A percentile compares a stretch with the other conserved stretches of the same genome.
Evolutionary conservation across 2,329 filamentous ascomycete genomes (phyloP).

Genomic region (Didymella pinodella): DNA sequence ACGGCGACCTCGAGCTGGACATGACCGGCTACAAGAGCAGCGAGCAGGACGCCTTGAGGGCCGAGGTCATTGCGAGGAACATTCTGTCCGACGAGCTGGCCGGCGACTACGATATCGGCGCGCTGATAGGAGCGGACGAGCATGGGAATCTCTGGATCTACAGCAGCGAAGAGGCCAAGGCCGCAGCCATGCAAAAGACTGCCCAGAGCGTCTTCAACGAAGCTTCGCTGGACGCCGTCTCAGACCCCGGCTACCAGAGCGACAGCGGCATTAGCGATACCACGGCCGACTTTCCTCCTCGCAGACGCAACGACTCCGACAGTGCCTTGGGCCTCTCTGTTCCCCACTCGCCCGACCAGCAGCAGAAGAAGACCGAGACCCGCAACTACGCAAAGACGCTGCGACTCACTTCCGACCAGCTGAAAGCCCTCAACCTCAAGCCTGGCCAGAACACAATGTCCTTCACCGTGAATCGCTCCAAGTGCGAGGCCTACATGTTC

Average conservation of each 20-base stretch:
- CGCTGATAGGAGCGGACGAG: slow-evolving; percentile 93
- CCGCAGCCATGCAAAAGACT: slow-evolving; percentile 76
- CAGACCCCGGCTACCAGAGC: slow-evolving; percentile 94
- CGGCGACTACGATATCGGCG: slow-evolving; percentile 94
- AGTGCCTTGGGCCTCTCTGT: slow-evolving; percentile 72
- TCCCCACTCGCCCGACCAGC: slow-evolving; percentile 60
- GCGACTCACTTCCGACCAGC: slow-evolving; percentile 90
- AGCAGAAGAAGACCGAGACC: slow-evolving; percentile 66
- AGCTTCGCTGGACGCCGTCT: slow-evolving; percentile 74
- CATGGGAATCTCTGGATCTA: slow-evolving; percentile 99
- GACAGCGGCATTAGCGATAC: slow-evolving; percentile 74
- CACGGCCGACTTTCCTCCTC: slow-evolving; percentile 60
- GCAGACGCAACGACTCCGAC: slow-evolving; percentile 73
- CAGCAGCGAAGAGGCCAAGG: slow-evolving; percentile 94
- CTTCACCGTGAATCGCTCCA: slow-evolving; percentile 95
- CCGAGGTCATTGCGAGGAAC: slow-evolving; percentile 91
- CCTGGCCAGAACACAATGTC: slow-evolving; percentile 91
- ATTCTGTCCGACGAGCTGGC: slow-evolving; percentile 92
- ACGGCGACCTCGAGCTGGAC: slow-evolving; percentile 94
- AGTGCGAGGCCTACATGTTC: slow-evolving; percentile 91
- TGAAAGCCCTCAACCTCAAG: slow-evolving; percentile 83
- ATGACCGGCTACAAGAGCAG: slow-evolving; percentile 97
- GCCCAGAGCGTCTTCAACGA: slow-evolving; percentile 62
- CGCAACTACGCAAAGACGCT: slow-evolving; percentile 97
- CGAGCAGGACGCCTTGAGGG: slow-evolving; percentile 88